phyloP scores from a whole-genome alignment of 805 yeast genomes.

The Candida adriatica region DNA sequence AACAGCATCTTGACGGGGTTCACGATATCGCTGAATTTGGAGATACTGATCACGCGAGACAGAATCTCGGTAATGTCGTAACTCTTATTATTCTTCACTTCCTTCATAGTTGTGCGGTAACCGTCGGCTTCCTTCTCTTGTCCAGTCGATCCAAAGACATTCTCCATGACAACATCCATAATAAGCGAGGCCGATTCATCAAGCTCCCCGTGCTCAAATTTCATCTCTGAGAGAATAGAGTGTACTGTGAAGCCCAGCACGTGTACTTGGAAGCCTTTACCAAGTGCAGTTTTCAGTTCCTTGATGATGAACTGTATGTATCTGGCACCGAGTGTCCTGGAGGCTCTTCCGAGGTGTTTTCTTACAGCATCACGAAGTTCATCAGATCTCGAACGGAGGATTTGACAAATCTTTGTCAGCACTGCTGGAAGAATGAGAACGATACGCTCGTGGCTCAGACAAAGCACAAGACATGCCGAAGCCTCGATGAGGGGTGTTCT shows the following conservation, averaged over 20 bases:
- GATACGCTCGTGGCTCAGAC: slow-evolving; percentile 51
- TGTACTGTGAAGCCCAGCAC: slow-evolving; percentile 87
- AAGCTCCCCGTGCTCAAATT: slow-evolving; percentile 61
- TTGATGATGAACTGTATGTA: slow-evolving; percentile 69
- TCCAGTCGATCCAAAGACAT: slow-evolving; percentile 85
- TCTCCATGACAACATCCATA: slow-evolving; percentile 80
- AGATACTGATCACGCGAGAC: slow-evolving; percentile 54
- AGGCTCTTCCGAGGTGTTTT: slow-evolving; percentile 61
- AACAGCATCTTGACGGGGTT: slow-evolving; percentile 63
- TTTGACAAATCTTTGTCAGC: slow-evolving; percentile 82
- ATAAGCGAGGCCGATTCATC: slow-evolving; percentile 58
- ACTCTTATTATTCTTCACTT: slow-evolving; percentile 84
- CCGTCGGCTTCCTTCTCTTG: slow-evolving; percentile 94
- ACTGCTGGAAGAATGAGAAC: slow-evolving; percentile 68
- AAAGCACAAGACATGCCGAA: slow-evolving; percentile 55
- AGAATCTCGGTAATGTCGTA: slow-evolving; percentile 80
- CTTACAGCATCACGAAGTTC: slow-evolving; percentile 85
- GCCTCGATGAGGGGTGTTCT: slow-evolving; percentile 83
- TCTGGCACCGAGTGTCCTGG: slow-evolving; percentile 58
- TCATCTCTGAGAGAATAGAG: slow-evolving; percentile 51
- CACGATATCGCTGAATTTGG: slow-evolving; percentile 49
- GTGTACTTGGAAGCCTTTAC: slow-evolving; percentile 90
- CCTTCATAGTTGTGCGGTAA: slow-evolving; percentile 78
- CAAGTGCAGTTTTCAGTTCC: slow-evolving; percentile 72
- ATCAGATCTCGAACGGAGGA: slow-evolving; percentile 76